These are phyloP conservation scores for Venturia carpophila DNA, from an alignment of 2,329 filamentous ascomycete genomes.

Conservation along the genomic window DNA sequence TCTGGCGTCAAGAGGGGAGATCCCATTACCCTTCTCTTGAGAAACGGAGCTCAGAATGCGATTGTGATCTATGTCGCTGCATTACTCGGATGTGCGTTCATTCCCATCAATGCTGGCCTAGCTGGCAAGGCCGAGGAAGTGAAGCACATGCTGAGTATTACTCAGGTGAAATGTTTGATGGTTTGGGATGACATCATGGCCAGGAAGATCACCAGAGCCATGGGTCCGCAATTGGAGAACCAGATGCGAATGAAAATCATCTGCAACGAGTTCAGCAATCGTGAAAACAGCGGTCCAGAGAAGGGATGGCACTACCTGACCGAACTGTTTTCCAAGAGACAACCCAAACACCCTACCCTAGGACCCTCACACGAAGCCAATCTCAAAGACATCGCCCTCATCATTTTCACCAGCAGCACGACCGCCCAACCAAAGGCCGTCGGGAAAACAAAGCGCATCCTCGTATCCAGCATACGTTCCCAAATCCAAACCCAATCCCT, in stretches of 20 bases:
- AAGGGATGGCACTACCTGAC: not conserved
- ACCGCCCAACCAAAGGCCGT: no score
- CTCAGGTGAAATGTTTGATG: not conserved
- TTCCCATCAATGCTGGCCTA: not conserved
- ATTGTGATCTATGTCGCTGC: not conserved
- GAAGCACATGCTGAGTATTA: not conserved
- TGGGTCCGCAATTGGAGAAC: not conserved
- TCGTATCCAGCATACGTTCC: no score
- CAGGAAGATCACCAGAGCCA: not conserved
- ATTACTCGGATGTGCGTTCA: not conserved
- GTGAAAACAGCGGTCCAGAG: not conserved
- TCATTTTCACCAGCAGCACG: no score
- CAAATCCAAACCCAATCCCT: no score
- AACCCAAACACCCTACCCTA: no score
- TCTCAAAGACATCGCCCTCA: no score
- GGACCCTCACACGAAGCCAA: no score
- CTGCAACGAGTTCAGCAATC: not conserved
- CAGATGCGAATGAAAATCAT: not conserved
- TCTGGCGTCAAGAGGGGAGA: not conserved
- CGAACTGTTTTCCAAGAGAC: not conserved
- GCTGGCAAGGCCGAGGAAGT: not conserved
- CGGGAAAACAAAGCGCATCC: no score
- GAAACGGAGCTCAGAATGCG: not conserved
- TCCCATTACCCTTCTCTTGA: not conserved
- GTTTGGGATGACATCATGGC: not conserved